A percentile compares a stretch with the other conserved stretches of the same genome.
These are phyloP conservation scores for Candida pseudoviswanathii DNA, from an alignment of 1,139 yeast species.

Conservation along the genomic window DNA sequence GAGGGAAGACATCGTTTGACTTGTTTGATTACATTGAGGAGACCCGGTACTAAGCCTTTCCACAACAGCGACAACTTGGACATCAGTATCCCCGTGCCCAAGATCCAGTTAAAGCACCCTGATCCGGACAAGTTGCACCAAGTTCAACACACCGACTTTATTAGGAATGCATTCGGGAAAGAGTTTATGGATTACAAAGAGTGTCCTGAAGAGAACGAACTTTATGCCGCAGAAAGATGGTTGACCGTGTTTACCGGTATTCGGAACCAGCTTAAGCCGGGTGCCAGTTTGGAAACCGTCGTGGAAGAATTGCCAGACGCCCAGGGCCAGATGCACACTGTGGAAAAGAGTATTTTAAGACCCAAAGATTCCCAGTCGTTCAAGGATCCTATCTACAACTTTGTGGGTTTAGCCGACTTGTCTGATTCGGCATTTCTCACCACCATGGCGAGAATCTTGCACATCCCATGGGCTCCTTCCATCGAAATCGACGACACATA, in stretches of 20 bases:
- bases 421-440: constrained; percentile 47
- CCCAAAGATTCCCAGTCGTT: constrained; percentile 25
- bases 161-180: constrained; percentile 42
- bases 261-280: constrained; percentile 23
- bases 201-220: constrained; percentile 38
- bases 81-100: constrained; percentile 22
- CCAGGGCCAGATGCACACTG: constrained; percentile 13
- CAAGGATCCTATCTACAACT: constrained; percentile 33
- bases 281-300: constrained; percentile 14
- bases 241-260: constrained; percentile 44
- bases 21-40: constrained; percentile 33
- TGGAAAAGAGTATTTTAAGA: constrained; percentile 14
- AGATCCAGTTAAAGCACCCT: constrained; percentile 27
- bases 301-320: constrained; percentile 16
- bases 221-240: constrained; percentile 43
- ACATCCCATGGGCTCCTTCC: constrained; percentile 50
- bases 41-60: constrained; percentile 17
- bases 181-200: constrained; percentile 36
- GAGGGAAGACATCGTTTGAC: constrained; percentile 29
- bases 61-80: constrained; percentile 12
- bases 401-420: constrained; percentile 42
- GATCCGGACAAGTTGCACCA: constrained; percentile 32
- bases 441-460: constrained; percentile 45
- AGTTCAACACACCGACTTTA: constrained; percentile 40
- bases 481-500: constrained; percentile 33